phyloP scores from a whole-genome alignment of 176 grass and related monocot species.

The Musa acuminata region DNA sequence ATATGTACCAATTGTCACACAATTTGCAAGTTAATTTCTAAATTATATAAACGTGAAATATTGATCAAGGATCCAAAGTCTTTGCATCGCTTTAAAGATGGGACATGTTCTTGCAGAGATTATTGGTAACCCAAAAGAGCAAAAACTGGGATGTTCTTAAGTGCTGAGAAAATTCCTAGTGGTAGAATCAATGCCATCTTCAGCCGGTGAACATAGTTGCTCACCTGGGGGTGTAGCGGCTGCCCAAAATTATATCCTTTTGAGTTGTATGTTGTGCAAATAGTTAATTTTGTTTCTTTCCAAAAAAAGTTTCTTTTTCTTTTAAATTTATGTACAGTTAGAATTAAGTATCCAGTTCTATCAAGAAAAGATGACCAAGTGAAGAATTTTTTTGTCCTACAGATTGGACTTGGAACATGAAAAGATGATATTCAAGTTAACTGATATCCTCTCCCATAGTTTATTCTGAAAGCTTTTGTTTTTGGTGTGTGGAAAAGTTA shows the following conservation, averaged over 20 bases:
- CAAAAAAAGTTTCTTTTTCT: not conserved
- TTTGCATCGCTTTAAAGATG: conserved; percentile 57
- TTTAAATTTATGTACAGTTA: not conserved
- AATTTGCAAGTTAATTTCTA: conserved; percentile 47
- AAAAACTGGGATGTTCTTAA: conserved; percentile 12
- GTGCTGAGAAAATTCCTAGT: not conserved
- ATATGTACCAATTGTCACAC: conserved; percentile 46
- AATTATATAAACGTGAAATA: conserved; percentile 39
- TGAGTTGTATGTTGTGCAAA: not conserved
- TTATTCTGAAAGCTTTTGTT: no score
- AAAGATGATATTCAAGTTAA: not conserved
- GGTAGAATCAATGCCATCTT: not conserved
- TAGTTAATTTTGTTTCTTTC: not conserved
- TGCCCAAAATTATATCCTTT: not conserved
- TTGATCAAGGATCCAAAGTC: conserved; percentile 62
- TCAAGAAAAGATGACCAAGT: not conserved
- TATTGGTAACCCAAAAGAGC: conserved; percentile 37
- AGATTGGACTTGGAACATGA: not conserved
- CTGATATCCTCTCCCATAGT: no score
- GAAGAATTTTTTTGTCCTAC: not conserved
- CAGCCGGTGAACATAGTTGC: not conserved
- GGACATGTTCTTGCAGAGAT: conserved; percentile 57
- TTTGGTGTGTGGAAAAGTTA: no score
- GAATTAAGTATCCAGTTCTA: not conserved
- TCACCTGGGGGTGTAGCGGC: not conserved